Conservation (phyloP, 495 filamentous ascomycete genomes). For the Penicillium pulvis region DNA sequence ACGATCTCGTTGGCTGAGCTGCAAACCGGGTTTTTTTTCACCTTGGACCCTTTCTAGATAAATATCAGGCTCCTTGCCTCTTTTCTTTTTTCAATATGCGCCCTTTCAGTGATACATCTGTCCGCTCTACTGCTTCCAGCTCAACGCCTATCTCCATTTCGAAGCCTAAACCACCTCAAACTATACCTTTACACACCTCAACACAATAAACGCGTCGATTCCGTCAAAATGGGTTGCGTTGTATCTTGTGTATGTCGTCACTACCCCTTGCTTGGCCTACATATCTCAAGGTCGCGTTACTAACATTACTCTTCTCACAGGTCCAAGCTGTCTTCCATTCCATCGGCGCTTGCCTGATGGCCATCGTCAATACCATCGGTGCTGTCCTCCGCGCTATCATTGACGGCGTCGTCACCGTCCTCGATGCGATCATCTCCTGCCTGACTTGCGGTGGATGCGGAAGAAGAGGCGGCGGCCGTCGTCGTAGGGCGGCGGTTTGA, state of each 20-base stretch:
- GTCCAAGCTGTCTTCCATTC: constrained; percentile 76
- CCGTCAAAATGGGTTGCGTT: constrained; percentile 85
- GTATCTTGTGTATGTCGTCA: constrained; percentile 82
- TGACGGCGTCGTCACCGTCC: constrained; percentile 73
- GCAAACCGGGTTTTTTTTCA: constrained; percentile 10
- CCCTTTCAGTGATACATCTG: constrained; percentile 37
- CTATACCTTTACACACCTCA: constrained; percentile 11
- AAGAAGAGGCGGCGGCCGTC: constrained; percentile 31
- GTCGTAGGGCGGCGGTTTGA: constrained; percentile 28
- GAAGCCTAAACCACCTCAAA: constrained; percentile 24
- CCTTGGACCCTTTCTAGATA: constrained; percentile 11
- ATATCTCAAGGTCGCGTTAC: neutral
- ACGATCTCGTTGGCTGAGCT: neutral
- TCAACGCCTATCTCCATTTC: constrained; percentile 16
- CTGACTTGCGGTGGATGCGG: constrained; percentile 75
- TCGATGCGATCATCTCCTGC: constrained; percentile 84
- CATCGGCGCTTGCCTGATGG: constrained; percentile 83
- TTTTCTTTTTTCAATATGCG: constrained; percentile 28
- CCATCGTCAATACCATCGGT: constrained; percentile 79
- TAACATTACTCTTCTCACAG: constrained; percentile 48
- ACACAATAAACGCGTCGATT: constrained; percentile 3
- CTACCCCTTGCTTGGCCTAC: constrained; percentile 5
- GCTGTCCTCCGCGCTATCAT: constrained; percentile 77
- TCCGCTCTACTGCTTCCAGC: constrained; percentile 34
- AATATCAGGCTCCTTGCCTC: constrained; percentile 8